Percentiles rank a stretch among this genome's conserved stretches.
These are phyloP conservation scores for Phytophthora quininea DNA, from an alignment of 352 stramenopile species.

Conservation along the genomic window DNA sequence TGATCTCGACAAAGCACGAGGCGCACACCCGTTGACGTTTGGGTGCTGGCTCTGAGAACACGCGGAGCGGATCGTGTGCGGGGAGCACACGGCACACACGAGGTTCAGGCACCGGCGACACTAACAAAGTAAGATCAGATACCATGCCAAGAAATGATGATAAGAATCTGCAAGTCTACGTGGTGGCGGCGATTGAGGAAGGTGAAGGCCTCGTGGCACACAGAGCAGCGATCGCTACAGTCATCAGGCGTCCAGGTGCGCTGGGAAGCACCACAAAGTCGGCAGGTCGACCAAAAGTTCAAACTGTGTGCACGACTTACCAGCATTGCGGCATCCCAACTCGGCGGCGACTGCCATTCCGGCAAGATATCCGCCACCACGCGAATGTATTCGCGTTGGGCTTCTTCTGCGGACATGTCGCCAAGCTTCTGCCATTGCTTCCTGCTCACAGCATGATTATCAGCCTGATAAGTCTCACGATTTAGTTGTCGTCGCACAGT, in stretches of 20 bases:
- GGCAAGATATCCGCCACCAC: conserved; percentile 62
- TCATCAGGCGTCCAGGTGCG: conserved; percentile 71
- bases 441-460: conserved; percentile 24
- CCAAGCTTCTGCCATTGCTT: conserved; percentile 70
- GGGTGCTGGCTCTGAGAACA: conserved; percentile 49
- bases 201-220: conserved; percentile 70
- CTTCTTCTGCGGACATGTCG: conserved; percentile 49
- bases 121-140: conserved; percentile 17
- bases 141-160: no score
- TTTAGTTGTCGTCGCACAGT: conserved; percentile 30
- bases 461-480: background rate
- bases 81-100: conserved; percentile 71
- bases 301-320: conserved; percentile 17
- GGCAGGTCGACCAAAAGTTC: background rate
- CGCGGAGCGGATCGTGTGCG: conserved; percentile 48
- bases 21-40: conserved; percentile 60
- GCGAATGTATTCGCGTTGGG: conserved; percentile 58
- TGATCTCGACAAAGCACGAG: conserved; percentile 41
- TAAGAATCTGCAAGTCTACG: conserved; percentile 29
- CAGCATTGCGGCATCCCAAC: conserved; percentile 60
- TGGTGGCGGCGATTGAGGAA: conserved; percentile 79
- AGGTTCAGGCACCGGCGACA: conserved; percentile 68
- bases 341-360: conserved; percentile 56
- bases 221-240: conserved; percentile 58
- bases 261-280: conserved; percentile 23